Evolutionary conservation across 2,329 filamentous ascomycete species (phyloP), one percentile per base, ranked within the genome.

Genomic region (Pseudovirgaria hyperparasitica): DNA sequence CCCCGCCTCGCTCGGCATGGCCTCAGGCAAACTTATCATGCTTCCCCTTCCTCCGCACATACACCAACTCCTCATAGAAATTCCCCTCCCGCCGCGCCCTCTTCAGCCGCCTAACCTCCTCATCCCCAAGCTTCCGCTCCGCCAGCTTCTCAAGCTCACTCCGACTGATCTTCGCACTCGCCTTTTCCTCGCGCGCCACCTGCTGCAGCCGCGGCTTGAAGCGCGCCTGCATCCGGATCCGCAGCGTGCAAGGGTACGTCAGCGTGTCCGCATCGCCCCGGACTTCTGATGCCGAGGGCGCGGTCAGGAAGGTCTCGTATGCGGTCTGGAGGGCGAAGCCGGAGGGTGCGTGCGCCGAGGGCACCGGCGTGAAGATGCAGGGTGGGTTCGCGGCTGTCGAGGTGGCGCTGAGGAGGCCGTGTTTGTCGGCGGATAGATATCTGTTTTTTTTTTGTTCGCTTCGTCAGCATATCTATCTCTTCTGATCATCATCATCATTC

Each of bases 221-320:
- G 26, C 82, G 68, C 13, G 87, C 84, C 59, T 96, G 87, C 86
- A 96, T 94, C 28, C 86, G 78, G 42, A 96, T 71, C 26, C 82
- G 69, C 33, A 92, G 51, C 5, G 75, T 78, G 7, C 82, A 84
- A 41, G 69, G 70, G 45, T 80, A 81, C 4, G 63, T 68, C 26
- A 75, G 70, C 6, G 60, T 57, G 9, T 76, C 71, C 6, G 72
- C 77, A 50, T 93, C 84, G 25, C 82, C 85, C 17, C 82, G 72
- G 9, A 92, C 63, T 39, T 86, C 77, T 1, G 72, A 65, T 17
- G 32, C 32, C 1, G 57, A 45, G 1, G 60, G 57, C 5, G 41
- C 41, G 41, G 70, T 66, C 9, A 94, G 38, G 48, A 79, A 86
- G 0, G 71, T 80, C 27, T 81, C 76, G 21, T 72, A 68, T 17